phyloP scores from a whole-genome alignment of 169 alveolate species.

The Toxoplasma gondii region DNA sequence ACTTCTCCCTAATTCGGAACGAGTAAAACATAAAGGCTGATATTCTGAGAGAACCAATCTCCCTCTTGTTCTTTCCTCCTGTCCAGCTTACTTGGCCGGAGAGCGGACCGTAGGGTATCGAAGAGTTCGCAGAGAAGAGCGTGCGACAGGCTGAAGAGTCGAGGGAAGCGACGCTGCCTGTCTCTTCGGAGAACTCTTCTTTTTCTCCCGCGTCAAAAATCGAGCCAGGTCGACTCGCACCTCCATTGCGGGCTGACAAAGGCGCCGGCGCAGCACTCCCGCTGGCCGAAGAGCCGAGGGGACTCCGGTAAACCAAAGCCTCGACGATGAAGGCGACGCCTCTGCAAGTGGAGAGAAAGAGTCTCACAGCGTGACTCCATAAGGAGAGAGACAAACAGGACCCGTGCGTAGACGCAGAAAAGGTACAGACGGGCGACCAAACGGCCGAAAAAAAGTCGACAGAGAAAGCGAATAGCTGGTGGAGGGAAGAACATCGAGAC shows the following conservation, averaged over 20 bases:
- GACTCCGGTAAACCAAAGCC: conserved; percentile 21
- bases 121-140: not conserved
- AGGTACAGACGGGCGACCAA: too few relatives aligned
- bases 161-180: not conserved
- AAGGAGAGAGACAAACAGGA: not conserved
- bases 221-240: not conserved
- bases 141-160: conserved; percentile 8
- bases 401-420: too few relatives aligned
- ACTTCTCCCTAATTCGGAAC: too few relatives aligned
- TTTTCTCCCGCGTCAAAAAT: not conserved
- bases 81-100: conserved; percentile 36
- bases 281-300: not conserved
- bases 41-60: too few relatives aligned
- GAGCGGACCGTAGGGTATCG: conserved; percentile 40
- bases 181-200: not conserved
- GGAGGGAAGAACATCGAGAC: too few relatives aligned
- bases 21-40: too few relatives aligned
- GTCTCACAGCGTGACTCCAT: not conserved
- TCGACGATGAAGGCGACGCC: conserved; percentile 52
- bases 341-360: not conserved
- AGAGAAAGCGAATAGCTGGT: too few relatives aligned
- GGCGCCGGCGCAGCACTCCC: not conserved
- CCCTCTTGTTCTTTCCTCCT: too few relatives aligned
- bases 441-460: too few relatives aligned
- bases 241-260: not conserved